Evolutionary conservation across 805 yeast genomes (phyloP), one percentile per base, ranked within the genome.

Genomic region (Clavispora carvajalis): DNA sequence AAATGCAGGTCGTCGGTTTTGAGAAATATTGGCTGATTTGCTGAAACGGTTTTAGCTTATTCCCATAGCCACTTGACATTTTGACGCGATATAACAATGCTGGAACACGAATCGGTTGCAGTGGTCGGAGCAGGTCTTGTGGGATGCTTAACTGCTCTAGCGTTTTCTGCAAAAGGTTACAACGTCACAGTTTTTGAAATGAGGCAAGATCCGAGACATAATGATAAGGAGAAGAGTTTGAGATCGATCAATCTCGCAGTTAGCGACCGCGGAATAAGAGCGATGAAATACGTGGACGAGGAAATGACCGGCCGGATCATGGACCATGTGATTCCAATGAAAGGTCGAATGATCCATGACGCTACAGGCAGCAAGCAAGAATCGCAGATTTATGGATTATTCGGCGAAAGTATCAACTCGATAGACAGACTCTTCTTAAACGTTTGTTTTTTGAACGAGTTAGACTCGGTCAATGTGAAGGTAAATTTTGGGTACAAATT

Each of bases 111-210:
- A 22, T 35, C 50, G 9, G 60, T 69, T 3, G 88, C 77, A 1
- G 71, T 90, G 22, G 76, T 90, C 13, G 97, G 97, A 1, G 95
- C 93, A 1, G 97, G 97, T 0, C 76, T 86, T 5, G 97, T 90
- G 2, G 97, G 97, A 0, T 76, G 93, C 39, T 67, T 88, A 5
- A 76, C 90, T 0, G 93, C 96, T 0, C 59, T 90, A n/a, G 93
- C 91, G 0, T 73, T 90, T 28, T 77, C 82, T 3, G 71, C 79
- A 41, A 71, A 77, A 40, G 96, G 95, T 9, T 83, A 76, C 59
- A 44, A 73, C 1, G 97, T 90, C 16, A 72, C 80, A 0, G 55
- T 90, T 4, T 85, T 76, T 48, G 97, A 90, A 49, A 63, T 77
- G 29, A 72, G 96, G 63, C 47, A 59, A 1, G 96, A 89, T 58